Evolutionary conservation across 352 stramenopile genomes (phyloP).

Genomic region (Phytophthora sojae): DNA sequence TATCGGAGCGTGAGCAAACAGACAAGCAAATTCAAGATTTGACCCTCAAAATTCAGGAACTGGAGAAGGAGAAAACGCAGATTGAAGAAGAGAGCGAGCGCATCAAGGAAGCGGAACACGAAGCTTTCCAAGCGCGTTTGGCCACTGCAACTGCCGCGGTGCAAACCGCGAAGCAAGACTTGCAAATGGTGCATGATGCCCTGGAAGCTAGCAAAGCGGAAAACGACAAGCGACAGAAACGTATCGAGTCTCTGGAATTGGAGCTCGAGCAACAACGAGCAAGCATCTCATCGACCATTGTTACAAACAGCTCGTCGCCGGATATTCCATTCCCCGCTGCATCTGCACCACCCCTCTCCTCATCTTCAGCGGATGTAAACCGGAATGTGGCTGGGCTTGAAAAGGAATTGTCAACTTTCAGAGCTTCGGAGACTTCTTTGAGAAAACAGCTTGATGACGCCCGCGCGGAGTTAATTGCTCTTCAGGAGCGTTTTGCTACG

Average conservation of each 20-base stretch:
- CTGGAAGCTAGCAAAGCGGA: constrained; percentile 36
- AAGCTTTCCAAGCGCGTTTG: constrained; percentile 33
- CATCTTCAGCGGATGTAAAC: constrained; percentile 6
- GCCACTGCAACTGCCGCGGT: constrained; percentile 17
- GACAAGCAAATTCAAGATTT: constrained; percentile 26
- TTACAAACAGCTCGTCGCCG: not conserved
- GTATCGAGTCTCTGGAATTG: constrained; percentile 35
- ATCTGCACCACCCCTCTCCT: constrained; percentile 2
- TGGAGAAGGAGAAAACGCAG: constrained; percentile 33
- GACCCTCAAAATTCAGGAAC: constrained; percentile 30
- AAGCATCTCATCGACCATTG: not conserved
- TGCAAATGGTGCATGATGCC: constrained; percentile 27
- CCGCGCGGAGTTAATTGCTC: constrained; percentile 26
- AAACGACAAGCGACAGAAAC: constrained; percentile 30
- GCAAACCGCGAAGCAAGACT: constrained; percentile 31
- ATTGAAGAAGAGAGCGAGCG: constrained; percentile 23
- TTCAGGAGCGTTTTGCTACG: constrained; percentile 45
- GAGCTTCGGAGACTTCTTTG: constrained; percentile 25
- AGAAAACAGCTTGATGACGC: constrained; percentile 34
- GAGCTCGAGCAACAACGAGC: constrained; percentile 26
- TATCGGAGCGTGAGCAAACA: constrained; percentile 19
- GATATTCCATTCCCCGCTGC: not conserved
- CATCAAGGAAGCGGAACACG: constrained; percentile 30
- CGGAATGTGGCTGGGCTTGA: constrained; percentile 24
- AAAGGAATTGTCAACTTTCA: constrained; percentile 35